phyloP scores from a whole-genome alignment of 257 asterid genomes.

The Rauvolfia tetraphylla region DNA sequence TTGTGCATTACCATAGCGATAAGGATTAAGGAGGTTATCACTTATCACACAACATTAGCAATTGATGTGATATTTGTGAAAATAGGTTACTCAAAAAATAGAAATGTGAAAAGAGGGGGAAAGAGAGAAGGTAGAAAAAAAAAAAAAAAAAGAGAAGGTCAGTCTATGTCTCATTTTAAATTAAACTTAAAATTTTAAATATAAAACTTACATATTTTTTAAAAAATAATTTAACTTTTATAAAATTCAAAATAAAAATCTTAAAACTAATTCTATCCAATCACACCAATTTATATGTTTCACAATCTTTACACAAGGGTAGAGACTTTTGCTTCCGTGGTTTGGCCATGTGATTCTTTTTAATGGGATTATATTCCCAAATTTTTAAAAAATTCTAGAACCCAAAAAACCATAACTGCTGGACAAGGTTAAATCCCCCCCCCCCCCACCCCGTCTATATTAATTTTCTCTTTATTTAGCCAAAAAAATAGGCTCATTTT shows the following conservation, averaged over 20 bases:
- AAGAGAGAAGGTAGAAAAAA: neutral
- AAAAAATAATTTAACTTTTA: no score
- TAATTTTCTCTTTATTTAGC: neutral
- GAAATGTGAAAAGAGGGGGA: neutral
- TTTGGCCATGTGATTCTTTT: neutral
- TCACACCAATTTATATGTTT: neutral
- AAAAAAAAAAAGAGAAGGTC: no score
- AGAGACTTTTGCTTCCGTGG: neutral
- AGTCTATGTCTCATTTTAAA: no score
- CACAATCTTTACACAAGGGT: neutral
- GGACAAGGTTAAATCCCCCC: no score
- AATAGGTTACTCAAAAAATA: neutral
- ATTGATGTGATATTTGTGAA: neutral
- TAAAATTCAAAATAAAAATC: no score
- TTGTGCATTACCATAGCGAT: neutral
- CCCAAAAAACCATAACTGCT: neutral
- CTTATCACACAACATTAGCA: neutral
- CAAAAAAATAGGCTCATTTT: no score
- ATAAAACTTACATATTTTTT: no score
- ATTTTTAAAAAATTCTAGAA: neutral
- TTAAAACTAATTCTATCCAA: no score
- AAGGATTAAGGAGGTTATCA: neutral
- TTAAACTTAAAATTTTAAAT: no score
- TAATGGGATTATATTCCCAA: neutral
- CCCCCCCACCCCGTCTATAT: no score